phyloP scores from a whole-genome alignment of 164 flowering plant genomes.

The Dillenia turbinata region DNA sequence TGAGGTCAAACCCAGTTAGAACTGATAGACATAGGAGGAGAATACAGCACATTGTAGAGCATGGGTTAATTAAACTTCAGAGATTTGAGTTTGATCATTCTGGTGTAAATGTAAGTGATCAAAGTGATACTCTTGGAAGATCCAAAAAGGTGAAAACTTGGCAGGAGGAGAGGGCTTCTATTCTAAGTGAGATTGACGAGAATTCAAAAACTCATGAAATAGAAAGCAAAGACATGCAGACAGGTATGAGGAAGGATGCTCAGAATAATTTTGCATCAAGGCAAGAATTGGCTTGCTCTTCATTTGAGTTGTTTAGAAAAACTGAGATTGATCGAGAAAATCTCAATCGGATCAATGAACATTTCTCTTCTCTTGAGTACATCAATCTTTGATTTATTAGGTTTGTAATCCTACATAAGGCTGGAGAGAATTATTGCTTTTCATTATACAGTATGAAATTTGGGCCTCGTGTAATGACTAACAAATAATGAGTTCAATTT shows the following conservation, averaged over 20 bases:
- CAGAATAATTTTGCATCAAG: conserved; percentile 5
- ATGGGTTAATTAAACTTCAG: conserved; percentile 51
- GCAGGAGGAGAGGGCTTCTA: conserved; percentile 31
- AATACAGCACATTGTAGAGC: conserved; percentile 41
- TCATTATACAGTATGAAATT: too few species aligned
- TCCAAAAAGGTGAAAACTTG: conserved; percentile 25
- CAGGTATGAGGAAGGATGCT: conserved; percentile 16
- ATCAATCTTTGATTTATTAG: conserved; percentile 48
- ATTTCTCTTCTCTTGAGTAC: conserved; percentile 44
- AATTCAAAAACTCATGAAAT: conserved; percentile 4
- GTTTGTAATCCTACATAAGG: too few species aligned
- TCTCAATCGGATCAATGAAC: conserved; percentile 28
- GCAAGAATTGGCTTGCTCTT: conserved; percentile 13
- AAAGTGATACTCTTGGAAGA: conserved; percentile 24
- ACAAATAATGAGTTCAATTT: too few species aligned
- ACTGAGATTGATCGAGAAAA: conserved; percentile 40
- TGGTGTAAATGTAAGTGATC: conserved; percentile 14
- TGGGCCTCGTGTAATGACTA: too few species aligned
- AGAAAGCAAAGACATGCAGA: conserved; percentile 19
- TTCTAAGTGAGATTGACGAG: conserved; percentile 40
- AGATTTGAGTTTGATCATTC: conserved; percentile 30
- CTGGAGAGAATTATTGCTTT: too few species aligned
- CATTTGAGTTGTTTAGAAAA: conserved; percentile 20
- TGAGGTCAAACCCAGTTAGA: conserved; percentile 50
- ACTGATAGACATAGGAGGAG: conserved; percentile 42